Percentiles rank a stretch among this genome's conserved stretches.
Conservation (phyloP, 2,329 filamentous ascomycete species). For the Pestalotiopsis sp. region DNA sequence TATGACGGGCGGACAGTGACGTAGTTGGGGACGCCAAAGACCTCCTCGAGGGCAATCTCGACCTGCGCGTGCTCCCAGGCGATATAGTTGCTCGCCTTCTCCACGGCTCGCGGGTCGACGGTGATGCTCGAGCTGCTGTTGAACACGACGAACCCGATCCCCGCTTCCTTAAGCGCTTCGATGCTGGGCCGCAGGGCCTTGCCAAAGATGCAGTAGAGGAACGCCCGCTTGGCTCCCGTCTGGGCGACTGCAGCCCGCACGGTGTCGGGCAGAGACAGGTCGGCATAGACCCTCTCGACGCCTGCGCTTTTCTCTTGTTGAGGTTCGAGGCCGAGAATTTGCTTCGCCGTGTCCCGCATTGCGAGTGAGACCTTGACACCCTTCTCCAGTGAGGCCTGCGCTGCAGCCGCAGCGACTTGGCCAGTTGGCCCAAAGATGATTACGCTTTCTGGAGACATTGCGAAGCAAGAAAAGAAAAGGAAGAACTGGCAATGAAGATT, state of each 20-base stretch:
- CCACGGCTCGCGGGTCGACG: slow-evolving; percentile 22
- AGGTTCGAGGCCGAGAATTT: slow-evolving; percentile 24
- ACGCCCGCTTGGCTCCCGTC: slow-evolving; percentile 47
- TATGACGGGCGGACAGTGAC: slow-evolving; percentile 42
- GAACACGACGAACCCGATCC: slow-evolving; percentile 48
- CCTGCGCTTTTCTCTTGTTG: slow-evolving; percentile 29
- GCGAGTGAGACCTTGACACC: slow-evolving; percentile 47
- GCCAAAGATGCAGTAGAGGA: slow-evolving; percentile 44
- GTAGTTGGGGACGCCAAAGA: slow-evolving; percentile 39
- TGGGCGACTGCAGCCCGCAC: slow-evolving; percentile 41
- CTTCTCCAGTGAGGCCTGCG: slow-evolving; percentile 35
- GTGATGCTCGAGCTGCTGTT: slow-evolving; percentile 41
- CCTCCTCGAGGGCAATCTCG: slow-evolving; percentile 43
- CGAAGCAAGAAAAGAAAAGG: not conserved
- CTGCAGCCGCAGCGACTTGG: slow-evolving; percentile 39
- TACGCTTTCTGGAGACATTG: slow-evolving; percentile 13
- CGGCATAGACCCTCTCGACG: slow-evolving; percentile 43
- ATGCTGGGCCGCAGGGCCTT: slow-evolving; percentile 44
- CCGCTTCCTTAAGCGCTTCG: slow-evolving; percentile 44
- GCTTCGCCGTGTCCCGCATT: slow-evolving; percentile 46
- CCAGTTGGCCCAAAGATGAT: slow-evolving; percentile 54
- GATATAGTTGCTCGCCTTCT: slow-evolving; percentile 33
- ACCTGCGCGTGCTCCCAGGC: slow-evolving; percentile 44
- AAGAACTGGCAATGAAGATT: not conserved
- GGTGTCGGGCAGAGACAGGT: slow-evolving; percentile 43